Percentiles rank a stretch among this genome's conserved stretches.
These are phyloP conservation scores for Ceratocystis eucalypticola DNA, from an alignment of 2,329 filamentous ascomycete species.

Conservation along the genomic window DNA sequence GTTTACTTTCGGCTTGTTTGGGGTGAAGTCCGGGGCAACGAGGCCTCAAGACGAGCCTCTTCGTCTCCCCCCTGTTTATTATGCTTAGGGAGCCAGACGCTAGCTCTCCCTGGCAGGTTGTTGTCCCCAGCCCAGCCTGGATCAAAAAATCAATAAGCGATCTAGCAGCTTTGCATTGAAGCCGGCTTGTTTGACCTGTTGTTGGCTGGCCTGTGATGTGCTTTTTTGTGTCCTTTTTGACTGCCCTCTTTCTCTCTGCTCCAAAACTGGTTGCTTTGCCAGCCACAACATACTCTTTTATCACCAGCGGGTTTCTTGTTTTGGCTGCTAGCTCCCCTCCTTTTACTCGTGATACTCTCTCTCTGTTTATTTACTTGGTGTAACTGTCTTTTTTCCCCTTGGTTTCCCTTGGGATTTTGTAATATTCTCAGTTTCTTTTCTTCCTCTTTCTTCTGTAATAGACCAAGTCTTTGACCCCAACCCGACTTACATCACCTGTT, in stretches of 20 bases:
- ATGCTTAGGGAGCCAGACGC: not conserved
- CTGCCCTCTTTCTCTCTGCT: not conserved
- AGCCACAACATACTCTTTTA: not conserved
- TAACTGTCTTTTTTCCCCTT: constrained; percentile 3
- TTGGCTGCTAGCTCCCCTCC: not conserved
- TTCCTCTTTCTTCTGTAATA: constrained; percentile 15
- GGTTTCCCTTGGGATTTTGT: too few relatives aligned
- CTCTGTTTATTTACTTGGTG: constrained; percentile 8
- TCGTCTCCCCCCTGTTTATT: not conserved
- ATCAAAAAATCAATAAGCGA: not conserved
- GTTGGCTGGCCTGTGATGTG: not conserved
- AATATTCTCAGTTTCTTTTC: constrained; percentile 12
- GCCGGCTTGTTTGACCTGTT: not conserved
- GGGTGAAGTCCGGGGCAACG: not conserved
- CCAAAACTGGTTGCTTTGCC: not conserved
- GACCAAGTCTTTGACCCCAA: not conserved
- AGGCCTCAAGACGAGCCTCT: not conserved
- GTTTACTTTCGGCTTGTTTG: constrained; percentile 1
- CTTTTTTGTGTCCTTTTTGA: not conserved
- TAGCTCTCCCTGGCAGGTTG: not conserved
- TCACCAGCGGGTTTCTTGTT: not conserved
- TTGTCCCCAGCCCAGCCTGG: not conserved
- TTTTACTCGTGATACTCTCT: constrained; percentile 18
- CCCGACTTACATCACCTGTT: not conserved
- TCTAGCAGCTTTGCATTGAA: not conserved